phyloP scores from a whole-genome alignment of 352 stramenopile species.

The Phytophthora sojae region DNA sequence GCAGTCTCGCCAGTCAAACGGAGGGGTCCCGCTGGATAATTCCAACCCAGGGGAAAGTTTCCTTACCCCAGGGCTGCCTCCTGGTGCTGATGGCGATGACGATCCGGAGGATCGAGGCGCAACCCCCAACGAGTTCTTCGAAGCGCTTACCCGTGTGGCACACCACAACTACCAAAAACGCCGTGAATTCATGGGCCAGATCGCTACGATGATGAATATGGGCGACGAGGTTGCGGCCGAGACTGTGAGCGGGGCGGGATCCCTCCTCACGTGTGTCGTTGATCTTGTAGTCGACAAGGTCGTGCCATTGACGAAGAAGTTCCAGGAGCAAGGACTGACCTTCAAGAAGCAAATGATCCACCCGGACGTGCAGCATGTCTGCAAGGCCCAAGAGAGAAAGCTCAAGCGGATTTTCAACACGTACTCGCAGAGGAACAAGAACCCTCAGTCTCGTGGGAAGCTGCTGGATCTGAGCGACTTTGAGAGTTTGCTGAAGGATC shows the following conservation, averaged over 20 bases:
- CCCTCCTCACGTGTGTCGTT: conserved; percentile 52
- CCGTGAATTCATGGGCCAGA: conserved; percentile 46
- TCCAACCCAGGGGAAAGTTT: conserved; percentile 11
- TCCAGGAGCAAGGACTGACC: conserved; percentile 79
- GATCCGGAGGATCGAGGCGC: conserved; percentile 65
- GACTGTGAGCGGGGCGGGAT: conserved; percentile 14
- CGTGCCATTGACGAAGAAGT: conserved; percentile 77
- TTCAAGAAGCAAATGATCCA: conserved; percentile 90
- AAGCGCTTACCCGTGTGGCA: conserved; percentile 74
- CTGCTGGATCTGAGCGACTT: conserved; percentile 79
- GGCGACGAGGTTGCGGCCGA: conserved; percentile 17
- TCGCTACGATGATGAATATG: conserved; percentile 48
- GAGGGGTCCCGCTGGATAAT: conserved; percentile 16
- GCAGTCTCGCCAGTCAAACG: conserved; percentile 54
- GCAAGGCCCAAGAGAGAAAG: conserved; percentile 80
- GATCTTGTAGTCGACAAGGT: conserved; percentile 76
- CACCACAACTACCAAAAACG: conserved; percentile 78
- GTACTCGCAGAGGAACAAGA: conserved; percentile 84
- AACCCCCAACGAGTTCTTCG: conserved; percentile 84
- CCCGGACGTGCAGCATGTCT: conserved; percentile 77
- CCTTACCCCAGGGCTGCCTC: not conserved
- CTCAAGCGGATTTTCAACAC: conserved; percentile 77
- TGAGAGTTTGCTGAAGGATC: conserved; percentile 76
- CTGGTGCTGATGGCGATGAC: conserved; percentile 44
- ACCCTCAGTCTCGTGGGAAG: conserved; percentile 71